These are phyloP conservation scores for Byssochlamys sp. DNA, from an alignment of 2,329 filamentous ascomycete species.

Conservation along the genomic window DNA sequence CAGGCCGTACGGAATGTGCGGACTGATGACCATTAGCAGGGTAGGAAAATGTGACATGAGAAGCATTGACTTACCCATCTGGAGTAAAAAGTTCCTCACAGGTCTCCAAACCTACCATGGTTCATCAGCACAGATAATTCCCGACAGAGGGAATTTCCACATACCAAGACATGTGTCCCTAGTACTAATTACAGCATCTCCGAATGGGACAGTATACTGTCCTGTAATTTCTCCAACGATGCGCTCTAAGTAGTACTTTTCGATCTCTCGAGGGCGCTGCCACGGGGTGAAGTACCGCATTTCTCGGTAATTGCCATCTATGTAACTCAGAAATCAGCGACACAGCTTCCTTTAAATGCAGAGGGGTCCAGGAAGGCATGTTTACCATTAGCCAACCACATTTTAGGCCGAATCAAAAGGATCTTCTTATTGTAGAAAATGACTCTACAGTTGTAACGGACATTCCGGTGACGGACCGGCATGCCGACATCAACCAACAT, in stretches of 20 bases:
- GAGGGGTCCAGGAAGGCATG: constrained; percentile 1
- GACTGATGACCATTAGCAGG: constrained; percentile 26
- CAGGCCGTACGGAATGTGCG: constrained; percentile 53
- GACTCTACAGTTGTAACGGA: constrained; percentile 58
- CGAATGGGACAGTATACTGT: constrained; percentile 52
- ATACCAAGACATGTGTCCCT: constrained; percentile 53
- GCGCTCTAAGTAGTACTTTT: constrained; percentile 56
- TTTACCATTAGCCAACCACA: constrained; percentile 55
- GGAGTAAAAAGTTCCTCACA: constrained; percentile 61
- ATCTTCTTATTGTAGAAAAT: constrained; percentile 58
- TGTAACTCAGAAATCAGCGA: neutral
- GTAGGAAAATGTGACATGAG: constrained; percentile 8
- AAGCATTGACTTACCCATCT: constrained; percentile 20
- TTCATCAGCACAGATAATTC: neutral
- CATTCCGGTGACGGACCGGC: constrained; percentile 53
- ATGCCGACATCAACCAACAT: constrained; percentile 58
- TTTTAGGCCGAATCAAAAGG: constrained; percentile 61
- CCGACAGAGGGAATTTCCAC: neutral
- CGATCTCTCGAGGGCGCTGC: constrained; percentile 46
- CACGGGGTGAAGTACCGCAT: constrained; percentile 56
- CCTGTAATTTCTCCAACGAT: constrained; percentile 50
- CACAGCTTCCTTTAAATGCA: neutral
- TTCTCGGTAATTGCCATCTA: constrained; percentile 55
- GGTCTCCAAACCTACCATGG: constrained; percentile 41
- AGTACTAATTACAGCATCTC: constrained; percentile 56